Evolutionary conservation across 805 yeast genomes (phyloP).

Genomic region (Allodekkera sacchari): DNA sequence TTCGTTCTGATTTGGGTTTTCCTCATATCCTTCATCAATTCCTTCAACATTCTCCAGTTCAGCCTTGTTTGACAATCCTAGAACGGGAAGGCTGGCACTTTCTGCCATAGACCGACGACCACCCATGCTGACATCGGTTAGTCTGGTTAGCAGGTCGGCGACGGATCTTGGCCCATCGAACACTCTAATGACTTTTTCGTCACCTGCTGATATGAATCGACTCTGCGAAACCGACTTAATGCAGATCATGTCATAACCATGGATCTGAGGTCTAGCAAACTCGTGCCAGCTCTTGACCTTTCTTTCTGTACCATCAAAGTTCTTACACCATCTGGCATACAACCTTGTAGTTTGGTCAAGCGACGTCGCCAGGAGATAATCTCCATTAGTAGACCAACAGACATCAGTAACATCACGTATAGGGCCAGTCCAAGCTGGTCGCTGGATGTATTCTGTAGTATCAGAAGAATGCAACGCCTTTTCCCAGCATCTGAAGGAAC

Average conservation of each 20-base stretch:
- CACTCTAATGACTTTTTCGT: conserved; percentile 84
- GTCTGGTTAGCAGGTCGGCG: conserved; percentile 46
- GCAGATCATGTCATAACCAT: conserved; percentile 94
- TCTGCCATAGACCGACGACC: conserved; percentile 56
- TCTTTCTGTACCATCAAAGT: conserved; percentile 22
- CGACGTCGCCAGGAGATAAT: conserved; percentile 68
- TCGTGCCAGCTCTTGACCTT: conserved; percentile 64
- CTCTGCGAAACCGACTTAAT: conserved; percentile 51
- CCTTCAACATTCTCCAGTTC: conserved; percentile 39
- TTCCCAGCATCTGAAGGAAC: conserved; percentile 80
- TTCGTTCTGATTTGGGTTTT: conserved; percentile 34
- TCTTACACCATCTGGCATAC: conserved; percentile 52
- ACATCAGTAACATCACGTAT: conserved; percentile 67
- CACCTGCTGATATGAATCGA: conserved; percentile 86
- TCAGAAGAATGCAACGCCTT: neutral
- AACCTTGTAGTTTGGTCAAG: conserved; percentile 90
- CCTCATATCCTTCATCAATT: conserved; percentile 30
- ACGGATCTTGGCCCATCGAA: conserved; percentile 84
- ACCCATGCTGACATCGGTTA: conserved; percentile 30
- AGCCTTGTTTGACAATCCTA: conserved; percentile 91
- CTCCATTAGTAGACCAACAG: conserved; percentile 63
- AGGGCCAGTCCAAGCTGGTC: conserved; percentile 68
- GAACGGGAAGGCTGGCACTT: conserved; percentile 83
- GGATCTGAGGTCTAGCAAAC: conserved; percentile 94
- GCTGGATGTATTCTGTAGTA: conserved; percentile 20